These are phyloP conservation scores for Penicillium nucicola DNA, from an alignment of 495 filamentous ascomycete species.

Conservation along the genomic window DNA sequence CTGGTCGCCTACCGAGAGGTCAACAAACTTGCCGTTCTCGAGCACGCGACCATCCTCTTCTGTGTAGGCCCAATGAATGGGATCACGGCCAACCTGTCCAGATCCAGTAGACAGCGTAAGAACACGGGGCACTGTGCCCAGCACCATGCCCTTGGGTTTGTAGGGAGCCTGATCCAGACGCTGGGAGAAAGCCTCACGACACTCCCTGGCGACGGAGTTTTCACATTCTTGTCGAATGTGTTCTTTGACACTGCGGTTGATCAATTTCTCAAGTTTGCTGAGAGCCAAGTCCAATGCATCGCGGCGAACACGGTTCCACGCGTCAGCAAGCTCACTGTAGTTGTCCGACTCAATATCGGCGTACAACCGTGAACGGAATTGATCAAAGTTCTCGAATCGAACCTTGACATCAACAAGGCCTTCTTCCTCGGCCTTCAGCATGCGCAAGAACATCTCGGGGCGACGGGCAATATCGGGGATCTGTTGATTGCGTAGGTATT, in stretches of 20 bases:
- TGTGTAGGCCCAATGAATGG: conserved; percentile 85
- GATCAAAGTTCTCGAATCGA: conserved; percentile 66
- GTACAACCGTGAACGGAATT: conserved; percentile 71
- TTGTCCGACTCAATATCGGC: conserved; percentile 88
- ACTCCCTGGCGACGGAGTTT: conserved; percentile 75
- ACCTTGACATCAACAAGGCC: conserved; percentile 82
- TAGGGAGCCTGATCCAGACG: conserved; percentile 93
- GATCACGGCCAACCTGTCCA: conserved; percentile 69
- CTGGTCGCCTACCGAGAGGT: conserved; percentile 68
- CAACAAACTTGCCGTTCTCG: conserved; percentile 81
- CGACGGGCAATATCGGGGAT: conserved; percentile 73
- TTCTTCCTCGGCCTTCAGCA: conserved; percentile 95
- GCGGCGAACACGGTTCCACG: conserved; percentile 84
- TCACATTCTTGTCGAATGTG: conserved; percentile 88
- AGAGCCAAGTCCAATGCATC: conserved; percentile 83
- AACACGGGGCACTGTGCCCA: conserved; percentile 85
- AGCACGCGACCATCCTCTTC: conserved; percentile 88
- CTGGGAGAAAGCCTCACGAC: conserved; percentile 79
- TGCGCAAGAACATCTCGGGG: conserved; percentile 86
- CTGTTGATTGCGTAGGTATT: conserved; percentile 87
- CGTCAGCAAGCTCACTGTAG: conserved; percentile 89
- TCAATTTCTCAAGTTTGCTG: conserved; percentile 73
- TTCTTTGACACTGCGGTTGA: conserved; percentile 89
- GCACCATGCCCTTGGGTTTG: conserved; percentile 88
- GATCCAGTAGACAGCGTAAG: conserved; percentile 78